Evolutionary conservation across 495 filamentous ascomycete genomes (phyloP), one percentile per base, ranked within the genome.

Genomic region (Cercophora samala): DNA sequence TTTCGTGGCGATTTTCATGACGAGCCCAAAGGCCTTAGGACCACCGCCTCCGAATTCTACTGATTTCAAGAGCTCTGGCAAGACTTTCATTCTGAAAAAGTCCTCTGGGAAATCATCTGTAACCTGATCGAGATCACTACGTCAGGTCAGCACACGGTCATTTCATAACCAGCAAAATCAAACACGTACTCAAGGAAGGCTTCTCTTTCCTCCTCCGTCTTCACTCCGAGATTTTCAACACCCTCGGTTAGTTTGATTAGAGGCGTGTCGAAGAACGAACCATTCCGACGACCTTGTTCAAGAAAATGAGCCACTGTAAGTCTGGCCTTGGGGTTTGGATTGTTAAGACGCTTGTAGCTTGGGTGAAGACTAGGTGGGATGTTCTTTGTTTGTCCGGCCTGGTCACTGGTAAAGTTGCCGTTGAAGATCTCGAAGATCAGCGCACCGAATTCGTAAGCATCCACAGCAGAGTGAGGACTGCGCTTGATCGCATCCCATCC

Each of bases 21-120:
- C 90, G 5, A 94, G 87, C 0, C 82, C 80, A 65, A 99, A 93
- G 5, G 96, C 93, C 71, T 97, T 97, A 0, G 94, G 90, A 0
- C 95, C 95, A 53, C 96, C 95, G 24, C 95, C 95, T 24, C 95
- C 96, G 77, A 97, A 99, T 72, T 99, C 95, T 9, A 99, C 92
- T 0, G 93, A 95, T 72, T 97, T 98, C 0, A 99, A 82, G n/a
- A 99, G 81, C 75, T 98, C 95, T 0, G 95, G 95, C 18, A 99
- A 84, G 13, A 98, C 87, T 72, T 98, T 99, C 87, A 95, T 91
- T 74, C 93, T 96, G 81, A 97, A 95, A 75, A 95, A 99, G 64
- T 97, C 93, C 71, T 97, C 95, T 0, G 95, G 95, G 69, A 98
- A 97, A 75, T 97, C 93, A 67, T 96, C 92, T 0, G 91, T 89